Evolutionary conservation across 2,329 filamentous ascomycete genomes (phyloP), one percentile per base, ranked within the genome.

Genomic region (Zymoseptoria passerinii): DNA sequence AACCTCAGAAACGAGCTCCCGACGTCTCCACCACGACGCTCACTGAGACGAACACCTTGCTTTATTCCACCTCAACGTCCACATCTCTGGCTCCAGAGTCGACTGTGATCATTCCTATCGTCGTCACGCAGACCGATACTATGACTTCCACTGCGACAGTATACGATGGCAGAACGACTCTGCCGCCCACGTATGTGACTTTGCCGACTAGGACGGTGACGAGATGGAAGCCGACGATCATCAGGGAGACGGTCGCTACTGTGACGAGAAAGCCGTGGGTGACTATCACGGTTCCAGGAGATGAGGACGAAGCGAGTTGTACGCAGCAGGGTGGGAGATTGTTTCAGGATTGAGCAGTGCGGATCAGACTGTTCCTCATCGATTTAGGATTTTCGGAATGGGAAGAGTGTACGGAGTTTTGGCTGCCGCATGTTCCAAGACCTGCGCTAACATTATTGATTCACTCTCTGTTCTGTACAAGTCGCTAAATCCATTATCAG

Each of bases 11-110:
- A 52, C 70, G 73, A 50, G 70, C 68, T 66, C 69, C 16, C 23
- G 72, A 74, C 52, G 60, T 63, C 29, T 66, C 69, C 49, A 69
- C 68, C 8, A 63, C 71, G 13, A 68, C 68, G 6, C 57, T 73
- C 48, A 74, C 71, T 4, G 71, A 65, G 10, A 65, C 66, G 10
- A 64, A 72, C 53, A 71, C 71, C 4, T 54, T 61, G 6, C 52
- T 70, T 44, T 74, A 65, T 54, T 27, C 53, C 3, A 71, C 68
- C 2, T 49, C 51, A 16, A 64, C 62, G 16, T 58, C 56, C 10
- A 52, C 48, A 18, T 19, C 20, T 27, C n/a, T 50, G 28, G 53
- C 49, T 40, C 23, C 49, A 28, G n/a, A 35, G 20, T 50, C 48
- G 10, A 57, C 52, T 35, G 50, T 57, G 35, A 58, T 52, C 20